Conservation (phyloP, 352 stramenopile genomes). For the Pythium grandisporangium region DNA sequence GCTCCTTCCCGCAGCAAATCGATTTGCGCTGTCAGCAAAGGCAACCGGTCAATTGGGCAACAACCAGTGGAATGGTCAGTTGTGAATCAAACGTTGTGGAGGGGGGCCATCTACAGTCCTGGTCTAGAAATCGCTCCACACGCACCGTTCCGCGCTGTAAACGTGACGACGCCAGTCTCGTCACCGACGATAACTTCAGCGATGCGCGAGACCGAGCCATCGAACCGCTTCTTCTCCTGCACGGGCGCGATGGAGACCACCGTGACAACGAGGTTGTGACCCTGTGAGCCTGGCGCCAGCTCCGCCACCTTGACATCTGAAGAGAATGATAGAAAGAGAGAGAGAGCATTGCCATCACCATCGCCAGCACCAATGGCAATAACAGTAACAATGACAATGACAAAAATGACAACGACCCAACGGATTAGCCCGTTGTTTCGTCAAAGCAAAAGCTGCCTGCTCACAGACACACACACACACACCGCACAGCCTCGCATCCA, state of each 20-base stretch:
- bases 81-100: too few relatives aligned
- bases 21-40: constrained; percentile 74
- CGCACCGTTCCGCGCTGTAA: constrained; percentile 72
- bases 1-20: constrained; percentile 40
- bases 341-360: too few relatives aligned
- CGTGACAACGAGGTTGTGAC: constrained; percentile 72
- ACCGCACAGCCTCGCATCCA: background rate
- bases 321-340: too few relatives aligned
- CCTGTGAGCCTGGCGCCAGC: constrained; percentile 57
- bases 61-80: too few relatives aligned
- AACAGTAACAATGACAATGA: too few relatives aligned
- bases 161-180: constrained; percentile 75
- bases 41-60: too few relatives aligned
- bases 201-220: constrained; percentile 56
- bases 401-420: too few relatives aligned
- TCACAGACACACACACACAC: background rate
- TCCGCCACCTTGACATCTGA: constrained; percentile 76
- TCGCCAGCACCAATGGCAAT: too few relatives aligned
- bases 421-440: too few relatives aligned
- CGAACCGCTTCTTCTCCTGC: constrained; percentile 64
- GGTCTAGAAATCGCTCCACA: background rate
- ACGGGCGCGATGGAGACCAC: constrained; percentile 49
- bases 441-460: too few relatives aligned
- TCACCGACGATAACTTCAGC: constrained; percentile 70
- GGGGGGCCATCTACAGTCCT: too few relatives aligned